phyloP scores from a whole-genome alignment of 1,284 basidiomycete species.

The Earliella scabrosa region DNA sequence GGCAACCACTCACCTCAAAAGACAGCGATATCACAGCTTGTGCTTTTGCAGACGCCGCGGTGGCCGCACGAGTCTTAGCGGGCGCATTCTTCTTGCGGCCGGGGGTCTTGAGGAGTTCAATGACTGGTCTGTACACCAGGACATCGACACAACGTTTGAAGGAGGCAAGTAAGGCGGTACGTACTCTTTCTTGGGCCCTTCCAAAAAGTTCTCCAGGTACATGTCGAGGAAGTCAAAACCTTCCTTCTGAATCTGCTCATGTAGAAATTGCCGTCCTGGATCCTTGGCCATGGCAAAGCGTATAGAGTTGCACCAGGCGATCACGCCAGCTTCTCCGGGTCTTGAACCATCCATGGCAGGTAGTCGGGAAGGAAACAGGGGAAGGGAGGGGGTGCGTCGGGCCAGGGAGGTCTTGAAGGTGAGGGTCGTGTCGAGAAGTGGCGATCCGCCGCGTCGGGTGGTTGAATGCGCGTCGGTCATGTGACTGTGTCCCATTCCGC shows the following conservation, averaged over 20 bases:
- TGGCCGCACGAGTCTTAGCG: slow-evolving; percentile 51
- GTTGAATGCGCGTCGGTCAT: slow-evolving; percentile 22
- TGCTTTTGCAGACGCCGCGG: slow-evolving; percentile 49
- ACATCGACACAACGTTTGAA: neutral
- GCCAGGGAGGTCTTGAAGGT: slow-evolving; percentile 1
- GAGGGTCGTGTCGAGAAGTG: slow-evolving; percentile 5
- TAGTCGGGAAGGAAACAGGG: neutral
- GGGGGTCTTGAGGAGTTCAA: slow-evolving; percentile 84
- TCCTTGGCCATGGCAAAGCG: slow-evolving; percentile 72
- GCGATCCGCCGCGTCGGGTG: slow-evolving; percentile 4
- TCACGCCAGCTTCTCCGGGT: slow-evolving; percentile 36
- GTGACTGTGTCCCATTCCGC: slow-evolving; percentile 19
- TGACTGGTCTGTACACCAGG: slow-evolving; percentile 54
- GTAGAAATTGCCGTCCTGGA: slow-evolving; percentile 67
- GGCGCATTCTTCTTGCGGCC: slow-evolving; percentile 64
- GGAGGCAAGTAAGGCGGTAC: slow-evolving; percentile 17
- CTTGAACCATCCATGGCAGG: slow-evolving; percentile 28
- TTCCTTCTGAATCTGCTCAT: slow-evolving; percentile 72
- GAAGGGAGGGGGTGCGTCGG: neutral
- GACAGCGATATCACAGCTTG: slow-evolving; percentile 44
- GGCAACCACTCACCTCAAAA: slow-evolving; percentile 46
- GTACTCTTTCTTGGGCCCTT: slow-evolving; percentile 67
- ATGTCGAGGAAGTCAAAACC: slow-evolving; percentile 79
- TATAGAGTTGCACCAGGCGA: slow-evolving; percentile 68
- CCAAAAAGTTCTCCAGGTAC: slow-evolving; percentile 74